A percentile compares a stretch with the other conserved stretches of the same genome.
Conservation (phyloP, 2,329 filamentous ascomycete species). For the Aureobasidium pullulans region DNA sequence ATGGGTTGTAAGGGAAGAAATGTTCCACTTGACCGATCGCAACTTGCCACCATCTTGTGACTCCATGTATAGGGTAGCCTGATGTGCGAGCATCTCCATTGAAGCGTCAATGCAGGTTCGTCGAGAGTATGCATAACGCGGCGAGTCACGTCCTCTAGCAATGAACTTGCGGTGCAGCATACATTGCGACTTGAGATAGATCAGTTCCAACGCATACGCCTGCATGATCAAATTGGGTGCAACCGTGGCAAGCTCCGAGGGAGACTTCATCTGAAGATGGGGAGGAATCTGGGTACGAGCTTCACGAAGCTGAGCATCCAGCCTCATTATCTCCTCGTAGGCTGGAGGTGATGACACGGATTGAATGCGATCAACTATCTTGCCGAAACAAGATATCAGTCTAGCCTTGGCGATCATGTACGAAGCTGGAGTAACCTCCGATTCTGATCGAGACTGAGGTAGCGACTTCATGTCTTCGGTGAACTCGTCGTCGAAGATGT, state of each 20-base stretch:
- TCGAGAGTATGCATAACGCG: constrained; percentile 76
- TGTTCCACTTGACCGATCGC: constrained; percentile 67
- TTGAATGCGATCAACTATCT: constrained; percentile 60
- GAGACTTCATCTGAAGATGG: constrained; percentile 57
- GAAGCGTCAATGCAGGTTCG: constrained; percentile 80
- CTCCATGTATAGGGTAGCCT: constrained; percentile 68
- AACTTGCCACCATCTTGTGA: constrained; percentile 65
- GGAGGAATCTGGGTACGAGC: constrained; percentile 63
- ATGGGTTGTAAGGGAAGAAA: constrained; percentile 70
- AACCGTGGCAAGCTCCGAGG: not conserved
- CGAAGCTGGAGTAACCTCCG: constrained; percentile 66
- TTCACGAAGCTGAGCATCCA: constrained; percentile 51
- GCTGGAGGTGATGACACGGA: constrained; percentile 52
- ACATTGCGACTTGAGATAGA: constrained; percentile 84
- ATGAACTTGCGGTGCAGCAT: constrained; percentile 85
- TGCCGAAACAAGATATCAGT: constrained; percentile 61
- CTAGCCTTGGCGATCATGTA: constrained; percentile 71
- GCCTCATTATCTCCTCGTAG: constrained; percentile 55
- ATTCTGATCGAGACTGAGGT: constrained; percentile 58
- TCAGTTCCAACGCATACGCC: constrained; percentile 72
- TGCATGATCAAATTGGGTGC: constrained; percentile 65
- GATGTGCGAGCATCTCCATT: constrained; percentile 69
- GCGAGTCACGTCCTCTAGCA: constrained; percentile 66
- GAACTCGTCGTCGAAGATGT: constrained; percentile 76
- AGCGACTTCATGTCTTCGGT: constrained; percentile 59